Conservation (phyloP, 257 asterid genomes). For the Galeopsis tetrahit region DNA sequence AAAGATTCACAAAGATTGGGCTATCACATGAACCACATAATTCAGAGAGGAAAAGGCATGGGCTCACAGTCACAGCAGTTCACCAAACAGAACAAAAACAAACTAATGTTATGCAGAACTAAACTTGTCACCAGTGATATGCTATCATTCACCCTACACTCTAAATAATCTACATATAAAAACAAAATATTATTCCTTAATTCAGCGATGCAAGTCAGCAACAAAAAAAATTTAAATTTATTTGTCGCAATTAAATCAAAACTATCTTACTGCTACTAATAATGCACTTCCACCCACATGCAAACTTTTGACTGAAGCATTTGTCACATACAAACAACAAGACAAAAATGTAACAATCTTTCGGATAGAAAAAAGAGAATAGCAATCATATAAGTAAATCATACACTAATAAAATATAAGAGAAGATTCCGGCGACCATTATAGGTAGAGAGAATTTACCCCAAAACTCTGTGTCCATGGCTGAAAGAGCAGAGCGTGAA, state of each 20-base stretch:
- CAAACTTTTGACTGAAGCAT: background rate
- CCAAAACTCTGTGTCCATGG: constrained; percentile 27
- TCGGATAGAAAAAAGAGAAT: background rate
- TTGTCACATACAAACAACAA: background rate
- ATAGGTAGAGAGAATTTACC: constrained; percentile 11
- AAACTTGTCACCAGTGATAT: background rate
- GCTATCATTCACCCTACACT: background rate
- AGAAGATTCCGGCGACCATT: background rate
- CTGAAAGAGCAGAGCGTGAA: constrained; percentile 13
- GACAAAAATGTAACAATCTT: background rate
- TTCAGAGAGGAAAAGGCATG: background rate
- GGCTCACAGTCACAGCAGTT: background rate
- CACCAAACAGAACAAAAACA: background rate
- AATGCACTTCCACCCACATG: background rate
- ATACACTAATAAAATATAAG: background rate
- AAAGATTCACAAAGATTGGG: background rate
- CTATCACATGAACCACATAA: background rate
- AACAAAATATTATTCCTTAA: background rate
- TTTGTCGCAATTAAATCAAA: background rate
- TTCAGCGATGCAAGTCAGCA: background rate
- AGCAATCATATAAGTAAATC: background rate
- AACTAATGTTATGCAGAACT: background rate
- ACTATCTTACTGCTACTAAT: background rate
- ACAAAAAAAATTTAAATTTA: background rate
- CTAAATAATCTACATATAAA: background rate